Percentiles rank a stretch among this genome's conserved stretches.
These are phyloP conservation scores for Penicillium brevicompactum DNA, from an alignment of 2,329 filamentous ascomycete species.

Conservation along the genomic window DNA sequence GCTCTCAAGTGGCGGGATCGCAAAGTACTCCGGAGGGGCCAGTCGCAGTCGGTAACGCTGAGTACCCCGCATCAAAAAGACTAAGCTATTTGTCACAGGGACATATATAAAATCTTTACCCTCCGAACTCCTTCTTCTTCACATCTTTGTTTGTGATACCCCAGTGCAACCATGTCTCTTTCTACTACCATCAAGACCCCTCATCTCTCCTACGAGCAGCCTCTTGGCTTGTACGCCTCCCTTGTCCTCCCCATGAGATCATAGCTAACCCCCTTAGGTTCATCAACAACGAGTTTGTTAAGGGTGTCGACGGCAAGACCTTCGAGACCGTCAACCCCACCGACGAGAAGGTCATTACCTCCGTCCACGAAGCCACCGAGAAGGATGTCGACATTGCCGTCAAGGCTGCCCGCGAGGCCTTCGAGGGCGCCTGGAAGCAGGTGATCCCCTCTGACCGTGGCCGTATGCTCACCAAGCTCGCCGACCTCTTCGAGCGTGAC, in stretches of 20 bases:
- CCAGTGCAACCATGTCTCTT: constrained; percentile 37
- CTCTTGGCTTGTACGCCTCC: constrained; percentile 39
- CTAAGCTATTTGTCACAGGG: not conserved
- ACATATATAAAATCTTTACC: not conserved
- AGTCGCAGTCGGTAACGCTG: too few relatives aligned
- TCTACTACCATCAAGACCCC: constrained; percentile 43
- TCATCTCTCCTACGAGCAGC: constrained; percentile 45
- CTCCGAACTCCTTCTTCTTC: not conserved
- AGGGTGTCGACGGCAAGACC: constrained; percentile 80
- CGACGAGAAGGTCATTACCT: constrained; percentile 81
- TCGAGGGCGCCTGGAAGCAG: constrained; percentile 71
- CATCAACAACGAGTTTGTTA: constrained; percentile 60
- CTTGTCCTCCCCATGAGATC: not conserved
- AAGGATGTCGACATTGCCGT: constrained; percentile 78
- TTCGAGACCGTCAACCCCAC: constrained; percentile 91
- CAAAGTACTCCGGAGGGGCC: too few relatives aligned
- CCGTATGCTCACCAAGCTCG: constrained; percentile 71
- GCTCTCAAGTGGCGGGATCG: not conserved
- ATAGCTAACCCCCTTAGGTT: constrained; percentile 66
- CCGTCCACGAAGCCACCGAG: constrained; percentile 81
- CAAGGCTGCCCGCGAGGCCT: constrained; percentile 80
- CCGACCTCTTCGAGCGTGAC: constrained; percentile 79
- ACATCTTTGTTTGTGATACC: constrained; percentile 10
- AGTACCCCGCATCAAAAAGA: constrained; percentile 1
- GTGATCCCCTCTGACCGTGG: constrained; percentile 72